A percentile compares a stretch with the other conserved stretches of the same genome.
phyloP scores from a whole-genome alignment of 257 asterid species.

The Thymus quinquecostatus region DNA sequence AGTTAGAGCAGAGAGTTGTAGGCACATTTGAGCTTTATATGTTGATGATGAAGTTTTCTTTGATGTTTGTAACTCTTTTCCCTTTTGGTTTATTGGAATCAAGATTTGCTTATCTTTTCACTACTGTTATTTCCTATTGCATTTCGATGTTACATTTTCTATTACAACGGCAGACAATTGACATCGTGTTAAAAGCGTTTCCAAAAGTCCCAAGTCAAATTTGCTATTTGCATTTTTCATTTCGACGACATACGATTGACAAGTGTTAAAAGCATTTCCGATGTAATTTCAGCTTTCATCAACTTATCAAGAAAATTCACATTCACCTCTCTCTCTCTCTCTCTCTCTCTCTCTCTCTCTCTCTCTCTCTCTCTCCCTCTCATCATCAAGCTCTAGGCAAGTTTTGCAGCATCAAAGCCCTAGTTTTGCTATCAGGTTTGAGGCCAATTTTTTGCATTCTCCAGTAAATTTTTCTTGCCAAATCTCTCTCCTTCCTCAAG shows the following conservation, averaged over 20 bases:
- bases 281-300: no score
- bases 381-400: slow-evolving; percentile 42
- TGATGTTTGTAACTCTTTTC: neutral
- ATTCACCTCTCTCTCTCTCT: neutral
- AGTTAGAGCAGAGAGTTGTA: neutral
- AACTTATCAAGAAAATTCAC: no score
- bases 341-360: slow-evolving; percentile 19
- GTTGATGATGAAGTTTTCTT: slow-evolving; percentile 8
- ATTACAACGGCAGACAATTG: no score
- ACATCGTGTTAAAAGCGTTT: no score
- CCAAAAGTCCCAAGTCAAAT: no score
- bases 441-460: slow-evolving; percentile 76
- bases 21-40: slow-evolving; percentile 8
- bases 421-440: slow-evolving; percentile 83
- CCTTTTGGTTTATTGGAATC: neutral
- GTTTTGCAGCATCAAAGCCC: slow-evolving; percentile 89
- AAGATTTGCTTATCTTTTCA: neutral
- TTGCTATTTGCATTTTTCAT: no score
- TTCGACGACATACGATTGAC: no score
- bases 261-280: no score
- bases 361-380: slow-evolving; percentile 22
- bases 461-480: slow-evolving; percentile 66
- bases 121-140: neutral
- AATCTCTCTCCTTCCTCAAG: slow-evolving; percentile 55
- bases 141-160: no score